Evolutionary conservation across 2,329 filamentous ascomycete genomes (phyloP).

Genomic region (Emericellopsis cladophorae): DNA sequence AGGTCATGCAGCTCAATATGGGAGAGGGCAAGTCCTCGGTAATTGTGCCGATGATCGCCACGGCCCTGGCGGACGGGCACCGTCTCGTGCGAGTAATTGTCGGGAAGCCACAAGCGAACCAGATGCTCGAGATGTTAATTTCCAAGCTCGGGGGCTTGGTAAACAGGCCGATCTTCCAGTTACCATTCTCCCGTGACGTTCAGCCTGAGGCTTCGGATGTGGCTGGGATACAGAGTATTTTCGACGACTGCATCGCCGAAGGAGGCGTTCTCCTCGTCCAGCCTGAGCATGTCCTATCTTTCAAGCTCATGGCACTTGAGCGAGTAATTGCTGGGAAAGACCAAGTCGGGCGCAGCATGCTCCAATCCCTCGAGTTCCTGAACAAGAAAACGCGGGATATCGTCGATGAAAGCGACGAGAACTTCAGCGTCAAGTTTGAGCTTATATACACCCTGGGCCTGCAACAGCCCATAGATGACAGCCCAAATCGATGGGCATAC

Average conservation of each 20-base stretch:
- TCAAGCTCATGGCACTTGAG: conserved; percentile 42
- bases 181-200: conserved; percentile 1
- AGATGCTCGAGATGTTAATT: conserved; percentile 44
- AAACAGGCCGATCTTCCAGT: conserved; percentile 1
- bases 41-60: conserved; percentile 39
- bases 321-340: conserved; percentile 37
- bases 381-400: conserved; percentile 37
- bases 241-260: conserved; percentile 18
- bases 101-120: conserved; percentile 40
- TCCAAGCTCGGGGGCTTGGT: conserved; percentile 16
- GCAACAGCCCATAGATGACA: conserved; percentile 34
- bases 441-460: conserved; percentile 43
- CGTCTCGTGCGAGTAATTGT: conserved; percentile 41
- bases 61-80: conserved; percentile 27
- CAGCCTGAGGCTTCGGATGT: not conserved
- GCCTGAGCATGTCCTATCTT: conserved; percentile 54
- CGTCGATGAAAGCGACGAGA: conserved; percentile 51
- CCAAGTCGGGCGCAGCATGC: conserved; percentile 27
- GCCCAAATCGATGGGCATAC: conserved; percentile 37
- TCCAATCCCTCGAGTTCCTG: conserved; percentile 27
- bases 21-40: conserved; percentile 41
- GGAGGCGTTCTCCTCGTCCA: conserved; percentile 45
- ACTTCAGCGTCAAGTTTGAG: conserved; percentile 38
- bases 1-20: conserved; percentile 56
- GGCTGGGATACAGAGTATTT: not conserved